Evolutionary conservation across 2,329 filamentous ascomycete species (phyloP), one percentile per base, ranked within the genome.

Genomic region (Trichoderma sp.): DNA sequence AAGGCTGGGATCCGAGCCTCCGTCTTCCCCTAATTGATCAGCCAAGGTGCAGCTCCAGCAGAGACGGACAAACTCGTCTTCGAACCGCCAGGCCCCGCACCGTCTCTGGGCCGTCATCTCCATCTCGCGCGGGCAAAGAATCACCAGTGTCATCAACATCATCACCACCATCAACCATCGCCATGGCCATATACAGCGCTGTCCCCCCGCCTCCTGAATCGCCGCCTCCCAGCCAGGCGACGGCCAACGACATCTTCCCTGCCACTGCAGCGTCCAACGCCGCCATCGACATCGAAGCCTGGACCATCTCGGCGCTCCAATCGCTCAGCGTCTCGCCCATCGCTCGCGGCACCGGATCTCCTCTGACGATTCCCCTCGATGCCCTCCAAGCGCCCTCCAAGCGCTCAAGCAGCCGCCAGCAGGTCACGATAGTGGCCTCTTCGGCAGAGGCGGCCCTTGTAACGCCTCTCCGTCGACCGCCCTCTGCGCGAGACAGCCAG

Each of bases 291-390:
- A 89, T 92, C 69, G 90, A 90, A 71, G 84, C 88, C 39, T 92
- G 90, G 90, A 89, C 89, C 16, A 81, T 86, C 65, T 84, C 83
- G 21, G 85, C 87, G 6, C 83, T 89, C 56, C 81, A 85, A 74
- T 85, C 83, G 55, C 84, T 86, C 55, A 85, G 81, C 75, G 80
- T 90, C 52, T 85, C 87, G 0, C 82, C 87, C 11, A 75, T 83
- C 30, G 84, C 85, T n/a, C 83, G 84, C 59, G 89, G 89, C 66
- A 87, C 87, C 3, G 86, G 88, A 56, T 84, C 86, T 32, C 84
- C 89, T 5, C 84, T 97, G 65, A 84, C 89, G 59, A 96, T 97
- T 72, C 90, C 92, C 2, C 87, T 97, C 65, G 92, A 96, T 78
- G 87, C 88, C 43, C 72, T 73, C 13, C 55, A 70, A 30, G 74